Percentiles rank a stretch among this genome's conserved stretches.
phyloP scores from a whole-genome alignment of 257 asterid species.

The Solanum habrochaites region DNA sequence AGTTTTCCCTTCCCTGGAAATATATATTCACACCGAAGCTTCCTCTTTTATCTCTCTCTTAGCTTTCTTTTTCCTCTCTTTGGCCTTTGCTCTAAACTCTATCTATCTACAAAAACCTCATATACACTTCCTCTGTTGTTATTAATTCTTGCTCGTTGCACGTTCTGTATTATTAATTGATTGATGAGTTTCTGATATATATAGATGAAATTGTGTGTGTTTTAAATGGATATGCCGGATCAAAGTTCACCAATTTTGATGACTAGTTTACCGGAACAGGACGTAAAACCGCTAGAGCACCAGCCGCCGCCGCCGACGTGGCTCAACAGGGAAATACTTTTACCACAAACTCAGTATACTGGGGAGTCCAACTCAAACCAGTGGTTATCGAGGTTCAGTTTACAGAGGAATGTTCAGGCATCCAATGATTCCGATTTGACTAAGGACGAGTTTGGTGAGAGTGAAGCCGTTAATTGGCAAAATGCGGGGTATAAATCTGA shows the following conservation, averaged over 20 bases:
- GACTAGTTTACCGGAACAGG: conserved; percentile 10
- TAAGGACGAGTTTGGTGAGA: conserved; percentile 5
- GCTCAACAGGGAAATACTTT: conserved; percentile 49
- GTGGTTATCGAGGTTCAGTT: conserved; percentile 44
- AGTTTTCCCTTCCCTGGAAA: background rate
- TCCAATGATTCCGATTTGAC: conserved; percentile 29
- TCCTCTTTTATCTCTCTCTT: background rate
- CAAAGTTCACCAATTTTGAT: conserved; percentile 17
- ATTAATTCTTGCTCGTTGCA: background rate
- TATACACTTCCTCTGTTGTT: background rate
- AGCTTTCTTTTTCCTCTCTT: background rate
- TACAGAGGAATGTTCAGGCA: conserved; percentile 26
- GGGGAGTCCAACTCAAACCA: conserved; percentile 22
- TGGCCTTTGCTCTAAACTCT: background rate
- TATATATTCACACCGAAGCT: background rate
- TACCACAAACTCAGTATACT: conserved; percentile 26
- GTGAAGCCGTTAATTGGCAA: conserved; percentile 44
- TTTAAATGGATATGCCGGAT: conserved; percentile 34
- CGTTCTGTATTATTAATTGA: background rate
- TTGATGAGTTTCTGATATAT: background rate
- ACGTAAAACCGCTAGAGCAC: conserved; percentile 12
- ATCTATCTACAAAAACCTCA: too few species aligned
- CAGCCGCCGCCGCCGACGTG: conserved; percentile 31
- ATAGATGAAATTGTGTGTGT: background rate
- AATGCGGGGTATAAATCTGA: conserved; percentile 48